Base-by-base conservation (phyloP, 805 yeast genomes). In the Starmerella stellata region DNA sequence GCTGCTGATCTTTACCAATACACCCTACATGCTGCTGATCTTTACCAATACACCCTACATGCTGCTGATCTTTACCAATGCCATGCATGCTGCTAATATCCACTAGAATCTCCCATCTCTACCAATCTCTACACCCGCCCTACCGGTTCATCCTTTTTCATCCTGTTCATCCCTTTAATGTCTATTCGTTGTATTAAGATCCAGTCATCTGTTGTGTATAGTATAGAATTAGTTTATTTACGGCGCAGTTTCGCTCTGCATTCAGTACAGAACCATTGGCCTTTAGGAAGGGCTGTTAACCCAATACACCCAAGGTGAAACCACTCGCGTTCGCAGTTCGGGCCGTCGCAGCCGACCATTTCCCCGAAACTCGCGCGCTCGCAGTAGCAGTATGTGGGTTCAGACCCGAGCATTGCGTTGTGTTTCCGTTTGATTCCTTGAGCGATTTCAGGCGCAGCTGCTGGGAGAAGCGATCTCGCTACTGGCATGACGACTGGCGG, bases 281-380 rank as follows among this genome's bases (percentile, higher is more conserved):
- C 83, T 61, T 75, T 78, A 2, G 95, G 96, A 4, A 87, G 70
- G 36, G 82, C 75, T 37, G 75, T 72, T 50, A 83, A 67, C 1
- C 94, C 94, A 32, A 81, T 78, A 59, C 96, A 85, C 15, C 92
- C 92, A 48, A 87, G 63, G 62, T 85, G 96, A 61, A 85, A 85
- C 96, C 96, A 85, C 57, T 85, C 96, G 39, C 82, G 66, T 55
- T 75, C 75, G 62, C 96, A 87, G 42, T 75, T 73, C 27, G 80
- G 85, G 11, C 95, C 95, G 53, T 90, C 98, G 61, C 98, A 90
- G 2, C 93, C 98, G 43, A 90, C 95, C 98, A 90, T 90, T 53
- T 90, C 96, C 16, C 98, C 98, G 55, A 79, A 90, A 4, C 95
- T 87, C 1, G 85, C 93, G 56, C 85, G 95, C 56, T 83, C 81